These are phyloP conservation scores for Elongisporangium undulatum DNA, from an alignment of 352 stramenopile species.

Conservation along the genomic window DNA sequence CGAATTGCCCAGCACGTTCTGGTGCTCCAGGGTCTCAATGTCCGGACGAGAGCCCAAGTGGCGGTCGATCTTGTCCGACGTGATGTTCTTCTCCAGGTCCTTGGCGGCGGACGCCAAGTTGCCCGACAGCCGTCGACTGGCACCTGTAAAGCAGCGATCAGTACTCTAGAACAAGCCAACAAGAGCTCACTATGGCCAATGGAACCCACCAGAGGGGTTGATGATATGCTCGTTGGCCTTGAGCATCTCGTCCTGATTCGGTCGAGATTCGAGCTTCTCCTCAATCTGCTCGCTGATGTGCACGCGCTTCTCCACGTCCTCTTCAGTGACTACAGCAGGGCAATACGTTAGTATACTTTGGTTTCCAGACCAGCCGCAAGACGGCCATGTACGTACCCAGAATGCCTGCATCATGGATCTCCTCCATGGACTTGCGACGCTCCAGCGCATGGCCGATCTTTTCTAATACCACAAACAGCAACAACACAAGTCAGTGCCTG, in stretches of 20 bases:
- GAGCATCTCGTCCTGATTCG: conserved; percentile 44
- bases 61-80: conserved; percentile 68
- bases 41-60: conserved; percentile 55
- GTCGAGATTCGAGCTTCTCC: conserved; percentile 41
- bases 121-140: conserved; percentile 29
- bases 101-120: conserved; percentile 38
- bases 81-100: conserved; percentile 44
- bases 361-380: neutral
- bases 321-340: conserved; percentile 18
- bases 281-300: conserved; percentile 31
- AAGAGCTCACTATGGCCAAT: neutral
- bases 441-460: conserved; percentile 32
- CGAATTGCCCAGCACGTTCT: conserved; percentile 43
- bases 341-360: neutral
- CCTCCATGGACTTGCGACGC: conserved; percentile 41
- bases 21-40: conserved; percentile 44
- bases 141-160: conserved; percentile 7
- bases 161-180: neutral
- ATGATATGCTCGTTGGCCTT: conserved; percentile 46
- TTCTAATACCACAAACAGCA: conserved; percentile 11
- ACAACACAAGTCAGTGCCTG: neutral
- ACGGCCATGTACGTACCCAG: conserved; percentile 21
- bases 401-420: conserved; percentile 40
- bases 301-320: conserved; percentile 35
- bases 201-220: conserved; percentile 25